These are phyloP conservation scores for Cystobasidium slooffiae DNA, from an alignment of 1,284 basidiomycete genomes.

Conservation along the genomic window DNA sequence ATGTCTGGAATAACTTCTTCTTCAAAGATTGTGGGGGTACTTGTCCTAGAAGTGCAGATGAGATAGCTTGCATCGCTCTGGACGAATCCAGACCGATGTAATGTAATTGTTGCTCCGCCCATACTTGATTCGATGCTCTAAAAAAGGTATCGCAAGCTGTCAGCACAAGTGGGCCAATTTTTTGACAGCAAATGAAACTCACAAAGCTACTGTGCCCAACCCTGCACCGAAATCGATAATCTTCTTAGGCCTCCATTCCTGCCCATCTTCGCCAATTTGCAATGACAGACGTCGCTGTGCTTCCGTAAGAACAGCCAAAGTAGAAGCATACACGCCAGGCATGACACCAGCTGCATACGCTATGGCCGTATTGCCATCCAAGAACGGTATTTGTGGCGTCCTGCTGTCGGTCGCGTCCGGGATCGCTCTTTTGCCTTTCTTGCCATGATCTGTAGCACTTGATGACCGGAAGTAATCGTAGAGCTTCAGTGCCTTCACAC, in stretches of 20 bases:
- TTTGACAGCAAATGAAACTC: conserved; percentile 51
- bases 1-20: conserved; percentile 43
- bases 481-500: conserved; percentile 48
- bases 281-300: conserved; percentile 55
- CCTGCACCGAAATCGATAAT: conserved; percentile 59
- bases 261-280: conserved; percentile 45
- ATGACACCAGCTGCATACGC: conserved; percentile 60
- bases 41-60: conserved; percentile 31
- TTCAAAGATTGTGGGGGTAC: conserved; percentile 17
- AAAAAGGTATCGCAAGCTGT: not conserved
- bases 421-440: conserved; percentile 35
- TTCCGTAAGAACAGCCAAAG: conserved; percentile 58
- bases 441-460: not conserved
- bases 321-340: conserved; percentile 60
- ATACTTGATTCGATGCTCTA: conserved; percentile 48
- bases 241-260: conserved; percentile 48
- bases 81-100: conserved; percentile 51
- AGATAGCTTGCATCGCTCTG: conserved; percentile 46
- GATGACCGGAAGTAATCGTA: conserved; percentile 43
- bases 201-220: conserved; percentile 60
- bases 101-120: conserved; percentile 28
- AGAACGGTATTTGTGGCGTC: conserved; percentile 27
- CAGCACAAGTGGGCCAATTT: conserved; percentile 3
- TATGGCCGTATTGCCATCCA: conserved; percentile 48
- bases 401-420: not conserved